These are phyloP conservation scores for Ligustrum vulgare DNA, from an alignment of 257 asterid genomes.

Conservation along the genomic window DNA sequence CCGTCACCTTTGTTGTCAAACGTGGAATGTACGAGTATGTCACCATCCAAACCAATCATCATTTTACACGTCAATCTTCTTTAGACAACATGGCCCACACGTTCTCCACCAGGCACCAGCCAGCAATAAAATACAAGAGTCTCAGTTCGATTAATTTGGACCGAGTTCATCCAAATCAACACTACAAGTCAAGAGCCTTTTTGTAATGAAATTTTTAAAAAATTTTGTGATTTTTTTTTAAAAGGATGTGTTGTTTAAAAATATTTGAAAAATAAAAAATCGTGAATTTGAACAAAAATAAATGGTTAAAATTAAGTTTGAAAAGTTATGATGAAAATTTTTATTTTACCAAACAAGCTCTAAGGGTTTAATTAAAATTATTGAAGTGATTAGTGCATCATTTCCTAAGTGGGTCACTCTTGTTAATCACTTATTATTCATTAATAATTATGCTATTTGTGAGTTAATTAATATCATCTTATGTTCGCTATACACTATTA, in stretches of 20 bases:
- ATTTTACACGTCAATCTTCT: neutral
- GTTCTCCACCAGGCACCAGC: neutral
- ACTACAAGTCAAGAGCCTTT: too few relatives aligned
- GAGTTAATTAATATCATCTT: neutral
- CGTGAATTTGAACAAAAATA: too few relatives aligned
- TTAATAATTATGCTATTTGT: neutral
- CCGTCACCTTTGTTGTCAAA: slow-evolving; percentile 8
- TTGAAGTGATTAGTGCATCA: neutral
- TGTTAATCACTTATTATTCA: neutral
- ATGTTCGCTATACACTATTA: too few relatives aligned
- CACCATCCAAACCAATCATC: neutral
- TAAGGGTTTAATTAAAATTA: neutral
- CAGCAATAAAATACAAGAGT: neutral
- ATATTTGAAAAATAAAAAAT: too few relatives aligned
- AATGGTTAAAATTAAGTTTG: too few relatives aligned
- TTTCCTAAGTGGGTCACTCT: neutral
- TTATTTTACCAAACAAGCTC: too few relatives aligned
- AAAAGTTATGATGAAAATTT: too few relatives aligned
- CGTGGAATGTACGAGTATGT: neutral
- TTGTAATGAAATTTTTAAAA: too few relatives aligned
- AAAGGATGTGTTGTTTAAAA: too few relatives aligned
- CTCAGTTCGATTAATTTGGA: neutral
- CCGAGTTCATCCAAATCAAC: neutral
- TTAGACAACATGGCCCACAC: neutral
- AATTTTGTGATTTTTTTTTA: too few relatives aligned